Evolutionary conservation across 371 early-diverging fungal genomes (phyloP).

Genomic region (Amoeboaphelidium protococcarum): DNA sequence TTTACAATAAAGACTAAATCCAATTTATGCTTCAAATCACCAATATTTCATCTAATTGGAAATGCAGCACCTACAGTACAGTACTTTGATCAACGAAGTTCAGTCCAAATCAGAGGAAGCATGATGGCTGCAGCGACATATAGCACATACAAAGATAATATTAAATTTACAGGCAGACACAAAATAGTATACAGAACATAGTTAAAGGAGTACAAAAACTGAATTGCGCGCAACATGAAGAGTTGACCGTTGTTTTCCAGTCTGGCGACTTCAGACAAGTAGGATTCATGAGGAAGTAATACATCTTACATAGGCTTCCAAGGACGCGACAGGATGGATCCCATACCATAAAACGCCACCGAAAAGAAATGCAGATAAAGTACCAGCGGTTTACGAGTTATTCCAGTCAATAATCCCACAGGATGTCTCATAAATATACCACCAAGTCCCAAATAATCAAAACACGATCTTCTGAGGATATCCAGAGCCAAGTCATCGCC

Average conservation of each 20-base stretch:
- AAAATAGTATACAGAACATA: conserved; percentile 8
- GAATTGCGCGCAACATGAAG: conserved; percentile 4
- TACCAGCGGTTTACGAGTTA: conserved; percentile 29
- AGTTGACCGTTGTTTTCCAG: not conserved
- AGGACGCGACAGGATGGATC: conserved; percentile 1
- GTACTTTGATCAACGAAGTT: not conserved
- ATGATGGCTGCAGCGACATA: conserved; percentile 1
- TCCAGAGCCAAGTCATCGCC: conserved; percentile 29
- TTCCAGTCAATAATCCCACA: conserved; percentile 50
- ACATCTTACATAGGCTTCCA: not conserved
- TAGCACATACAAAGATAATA: conserved; percentile 2
- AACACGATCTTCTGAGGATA: conserved; percentile 53
- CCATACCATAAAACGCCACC: conserved; percentile 35
- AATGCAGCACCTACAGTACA: too few species aligned
- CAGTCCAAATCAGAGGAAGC: conserved; percentile 3
- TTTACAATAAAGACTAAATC: too few species aligned
- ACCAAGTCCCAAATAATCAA: conserved; percentile 58
- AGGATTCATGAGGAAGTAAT: not conserved
- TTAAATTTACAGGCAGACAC: conserved; percentile 9
- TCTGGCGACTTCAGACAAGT: not conserved
- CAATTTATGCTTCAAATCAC: too few species aligned
- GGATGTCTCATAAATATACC: conserved; percentile 50
- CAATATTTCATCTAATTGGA: too few species aligned
- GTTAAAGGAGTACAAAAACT: conserved; percentile 7
- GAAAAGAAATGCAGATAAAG: conserved; percentile 53